phyloP scores from a whole-genome alignment of 192 early-diverging fungal genomes.

The Geranomyces michiganensis region DNA sequence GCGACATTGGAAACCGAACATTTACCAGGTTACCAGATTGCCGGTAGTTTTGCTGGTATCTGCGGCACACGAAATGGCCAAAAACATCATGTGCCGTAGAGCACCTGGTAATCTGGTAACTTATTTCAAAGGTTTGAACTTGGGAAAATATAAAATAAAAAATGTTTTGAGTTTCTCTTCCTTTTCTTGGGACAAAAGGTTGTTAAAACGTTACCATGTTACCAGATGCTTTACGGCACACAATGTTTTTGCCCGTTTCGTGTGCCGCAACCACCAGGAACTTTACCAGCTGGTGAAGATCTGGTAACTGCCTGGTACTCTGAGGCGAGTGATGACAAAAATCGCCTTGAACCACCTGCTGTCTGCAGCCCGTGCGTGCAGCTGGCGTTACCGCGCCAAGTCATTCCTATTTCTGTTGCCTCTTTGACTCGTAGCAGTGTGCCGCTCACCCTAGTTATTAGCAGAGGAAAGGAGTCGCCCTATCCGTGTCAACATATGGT shows the following conservation, averaged over 20 bases:
- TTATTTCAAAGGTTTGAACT: not conserved
- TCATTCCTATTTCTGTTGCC: no score
- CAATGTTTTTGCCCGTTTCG: slow-evolving; percentile 9
- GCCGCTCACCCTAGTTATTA: no score
- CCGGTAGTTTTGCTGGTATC: slow-evolving; percentile 9
- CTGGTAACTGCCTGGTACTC: slow-evolving; percentile 3
- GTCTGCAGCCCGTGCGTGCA: no score
- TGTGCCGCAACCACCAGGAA: not conserved
- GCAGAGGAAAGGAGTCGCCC: no score
- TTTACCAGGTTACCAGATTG: slow-evolving; percentile 13
- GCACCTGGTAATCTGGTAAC: slow-evolving; percentile 14
- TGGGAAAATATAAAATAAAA: not conserved
- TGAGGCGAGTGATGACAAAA: not conserved
- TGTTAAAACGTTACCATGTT: slow-evolving; percentile 3
- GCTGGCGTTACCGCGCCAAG: no score
- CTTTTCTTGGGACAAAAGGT: slow-evolving; percentile 6
- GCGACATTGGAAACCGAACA: not conserved
- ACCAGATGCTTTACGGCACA: not conserved
- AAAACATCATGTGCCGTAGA: slow-evolving; percentile 8
- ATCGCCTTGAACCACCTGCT: slow-evolving; percentile 2
- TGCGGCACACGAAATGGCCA: slow-evolving; percentile 13
- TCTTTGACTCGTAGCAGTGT: no score
- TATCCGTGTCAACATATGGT: no score
- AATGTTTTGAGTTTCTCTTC: not conserved
- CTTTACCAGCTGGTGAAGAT: slow-evolving; percentile 1